phyloP scores from a whole-genome alignment of 345 rosid genomes.

The Clarkia xantiana region DNA sequence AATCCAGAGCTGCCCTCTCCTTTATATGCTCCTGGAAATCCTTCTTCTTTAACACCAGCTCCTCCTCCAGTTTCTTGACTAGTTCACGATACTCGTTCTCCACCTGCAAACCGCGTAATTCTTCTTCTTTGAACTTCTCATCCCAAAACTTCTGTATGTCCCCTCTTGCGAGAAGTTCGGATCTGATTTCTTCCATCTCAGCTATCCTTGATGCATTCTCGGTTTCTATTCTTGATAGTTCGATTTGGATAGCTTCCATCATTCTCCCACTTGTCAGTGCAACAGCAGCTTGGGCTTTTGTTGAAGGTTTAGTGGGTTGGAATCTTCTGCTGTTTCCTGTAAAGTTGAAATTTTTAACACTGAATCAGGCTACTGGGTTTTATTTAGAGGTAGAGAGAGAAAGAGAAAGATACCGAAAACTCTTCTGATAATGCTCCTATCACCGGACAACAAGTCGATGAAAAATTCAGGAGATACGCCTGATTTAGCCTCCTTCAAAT shows the following conservation, averaged over 20 bases:
- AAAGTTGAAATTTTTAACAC: slow-evolving; percentile 4
- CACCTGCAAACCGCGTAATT: slow-evolving; percentile 26
- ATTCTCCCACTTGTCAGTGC: slow-evolving; percentile 69
- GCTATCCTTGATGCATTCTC: slow-evolving; percentile 34
- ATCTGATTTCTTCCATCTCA: slow-evolving; percentile 49
- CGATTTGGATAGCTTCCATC: slow-evolving; percentile 41
- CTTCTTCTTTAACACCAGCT: slow-evolving; percentile 31
- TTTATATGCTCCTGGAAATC: slow-evolving; percentile 31
- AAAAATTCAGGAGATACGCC: slow-evolving; percentile 48
- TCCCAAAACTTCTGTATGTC: slow-evolving; percentile 56
- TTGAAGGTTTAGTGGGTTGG: slow-evolving; percentile 66
- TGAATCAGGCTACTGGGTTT: neutral
- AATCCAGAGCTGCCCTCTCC: slow-evolving; percentile 71
- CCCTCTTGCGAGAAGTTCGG: slow-evolving; percentile 47
- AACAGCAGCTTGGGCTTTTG: slow-evolving; percentile 78
- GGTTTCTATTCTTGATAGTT: slow-evolving; percentile 48
- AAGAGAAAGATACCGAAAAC: slow-evolving; percentile 58
- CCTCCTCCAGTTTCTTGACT: slow-evolving; percentile 45
- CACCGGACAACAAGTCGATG: slow-evolving; percentile 56
- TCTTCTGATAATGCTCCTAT: slow-evolving; percentile 58
- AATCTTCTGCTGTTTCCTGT: slow-evolving; percentile 74
- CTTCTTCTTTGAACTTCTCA: slow-evolving; percentile 47
- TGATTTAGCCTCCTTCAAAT: slow-evolving; percentile 44
- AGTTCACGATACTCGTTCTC: slow-evolving; percentile 27
- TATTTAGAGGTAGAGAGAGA: neutral